Base-by-base conservation (phyloP, 2,329 filamentous ascomycete genomes). In the Pleurostoma richardsiae region DNA sequence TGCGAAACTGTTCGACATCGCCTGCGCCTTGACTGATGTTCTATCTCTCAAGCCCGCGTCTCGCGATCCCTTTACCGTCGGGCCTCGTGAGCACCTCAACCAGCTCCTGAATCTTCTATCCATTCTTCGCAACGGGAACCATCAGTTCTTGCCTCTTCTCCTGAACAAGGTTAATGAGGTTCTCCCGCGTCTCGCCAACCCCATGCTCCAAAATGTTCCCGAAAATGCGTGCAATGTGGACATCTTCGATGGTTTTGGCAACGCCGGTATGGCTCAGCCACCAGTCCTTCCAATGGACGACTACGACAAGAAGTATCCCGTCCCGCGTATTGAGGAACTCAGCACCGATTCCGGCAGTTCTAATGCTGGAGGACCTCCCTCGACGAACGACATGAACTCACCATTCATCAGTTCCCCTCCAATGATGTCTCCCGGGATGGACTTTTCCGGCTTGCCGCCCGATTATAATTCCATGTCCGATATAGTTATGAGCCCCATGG, bases 1-100 rank as follows among this genome's bases (percentile, higher is more conserved):
- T 50, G 88, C 91, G 60, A 92, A 92, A 61, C 69, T 95, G 10
- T 80, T 94, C 56, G 86, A 91, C 54, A 79, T 91, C 33, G 82
- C 87, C 10, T 86, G 79, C 61, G 82, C 83, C 11, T 72, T 94
- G 51, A 85, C 79, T 6, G 86, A 92, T 52, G 83, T 88, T 27
- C 80, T 95, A 46, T 76, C 83, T 6, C 73, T 83, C 43, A 80
- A 83, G 43, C 79, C 81, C 1, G 68, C 79, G 0, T 76, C 80
- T 3, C 71, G 79, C 3, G 76, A 80, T 38, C 78, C 80, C 1
- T 90, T 88, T 59, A 73, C 77, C 27, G 64, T 79, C 36, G 82
- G 84, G 0, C 87, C 88, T 3, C 82, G 82, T 33, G 86, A 92
- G 57, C 83, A 89, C 58, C 78, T 95, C 4, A 81, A 81, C 50